Percentiles rank a stretch among this genome's conserved stretches.
Evolutionary conservation across 176 grass and related monocot species (phyloP).

Genomic region (Cenchrus americanus): DNA sequence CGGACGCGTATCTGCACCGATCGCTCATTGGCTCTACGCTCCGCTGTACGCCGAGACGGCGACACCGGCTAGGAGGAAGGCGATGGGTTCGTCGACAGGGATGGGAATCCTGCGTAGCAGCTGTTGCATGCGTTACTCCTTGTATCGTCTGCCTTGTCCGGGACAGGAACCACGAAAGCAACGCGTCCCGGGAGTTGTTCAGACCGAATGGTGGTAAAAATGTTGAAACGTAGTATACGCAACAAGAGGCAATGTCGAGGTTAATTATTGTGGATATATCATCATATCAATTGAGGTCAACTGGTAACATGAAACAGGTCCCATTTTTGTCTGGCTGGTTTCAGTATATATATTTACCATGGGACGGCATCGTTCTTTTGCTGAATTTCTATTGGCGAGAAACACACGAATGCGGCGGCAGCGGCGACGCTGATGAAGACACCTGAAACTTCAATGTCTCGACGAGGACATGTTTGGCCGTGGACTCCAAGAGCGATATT

Average conservation of each 20-base stretch:
- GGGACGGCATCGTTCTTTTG: neutral
- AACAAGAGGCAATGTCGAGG: no score
- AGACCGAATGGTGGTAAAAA: neutral
- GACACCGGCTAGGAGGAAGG: neutral
- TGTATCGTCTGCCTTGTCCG: conserved; percentile 1
- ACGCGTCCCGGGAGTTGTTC: neutral
- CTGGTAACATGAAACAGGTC: no score
- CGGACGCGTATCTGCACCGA: conserved; percentile 21
- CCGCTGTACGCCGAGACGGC: conserved; percentile 3
- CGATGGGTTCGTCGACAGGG: neutral
- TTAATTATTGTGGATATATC: no score
- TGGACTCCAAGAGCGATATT: neutral
- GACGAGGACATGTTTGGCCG: neutral
- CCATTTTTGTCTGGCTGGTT: no score
- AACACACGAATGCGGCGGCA: neutral
- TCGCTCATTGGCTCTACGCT: neutral
- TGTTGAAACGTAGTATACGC: no score
- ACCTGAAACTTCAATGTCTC: conserved; percentile 36
- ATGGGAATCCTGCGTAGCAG: conserved; percentile 1
- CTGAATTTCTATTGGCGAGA: neutral
- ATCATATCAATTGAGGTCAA: no score
- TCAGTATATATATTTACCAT: no score
- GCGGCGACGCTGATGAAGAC: neutral
- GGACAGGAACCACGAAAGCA: neutral
- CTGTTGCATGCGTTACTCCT: conserved; percentile 16